Conservation (phyloP, 2,329 filamentous ascomycete genomes). For the Beauveria australis region DNA sequence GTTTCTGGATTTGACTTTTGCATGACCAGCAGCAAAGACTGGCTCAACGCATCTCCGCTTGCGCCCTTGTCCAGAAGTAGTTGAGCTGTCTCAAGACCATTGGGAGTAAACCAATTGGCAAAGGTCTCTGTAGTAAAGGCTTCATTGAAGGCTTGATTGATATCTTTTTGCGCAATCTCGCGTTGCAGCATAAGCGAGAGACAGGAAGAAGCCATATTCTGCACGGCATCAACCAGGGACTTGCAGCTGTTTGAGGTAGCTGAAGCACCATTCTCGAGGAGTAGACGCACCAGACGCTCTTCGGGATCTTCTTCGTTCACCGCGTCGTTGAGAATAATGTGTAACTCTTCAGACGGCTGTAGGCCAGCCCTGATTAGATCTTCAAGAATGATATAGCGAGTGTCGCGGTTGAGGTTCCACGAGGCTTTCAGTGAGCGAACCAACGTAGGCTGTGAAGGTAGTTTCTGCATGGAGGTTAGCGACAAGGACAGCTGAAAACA, state of each 20-base stretch:
- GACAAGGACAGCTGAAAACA: neutral
- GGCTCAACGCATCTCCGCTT: conserved; percentile 35
- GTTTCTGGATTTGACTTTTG: conserved; percentile 31
- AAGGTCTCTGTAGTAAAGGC: conserved; percentile 35
- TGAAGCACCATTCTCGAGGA: conserved; percentile 44
- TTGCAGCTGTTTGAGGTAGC: conserved; percentile 43
- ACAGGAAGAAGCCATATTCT: conserved; percentile 28
- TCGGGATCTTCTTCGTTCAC: conserved; percentile 46
- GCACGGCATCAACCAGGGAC: conserved; percentile 41
- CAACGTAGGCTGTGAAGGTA: conserved; percentile 39
- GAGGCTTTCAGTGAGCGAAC: conserved; percentile 44
- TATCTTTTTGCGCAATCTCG: conserved; percentile 33
- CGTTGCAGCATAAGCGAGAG: conserved; percentile 35
- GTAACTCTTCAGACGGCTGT: conserved; percentile 38
- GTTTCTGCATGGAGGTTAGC: conserved; percentile 27
- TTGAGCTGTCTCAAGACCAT: conserved; percentile 38
- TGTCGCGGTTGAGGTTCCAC: conserved; percentile 41
- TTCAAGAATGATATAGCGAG: conserved; percentile 37
- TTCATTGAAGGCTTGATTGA: conserved; percentile 36
- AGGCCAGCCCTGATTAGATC: conserved; percentile 46
- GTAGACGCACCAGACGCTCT: conserved; percentile 35
- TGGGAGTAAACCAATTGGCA: conserved; percentile 36
- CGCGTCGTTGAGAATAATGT: conserved; percentile 41
- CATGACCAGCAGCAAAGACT: conserved; percentile 38
- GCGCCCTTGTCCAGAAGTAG: conserved; percentile 43